Evolutionary conservation across 2,329 filamentous ascomycete genomes (phyloP), one percentile per base, ranked within the genome.

Genomic region (Colletotrichum liaoningense): DNA sequence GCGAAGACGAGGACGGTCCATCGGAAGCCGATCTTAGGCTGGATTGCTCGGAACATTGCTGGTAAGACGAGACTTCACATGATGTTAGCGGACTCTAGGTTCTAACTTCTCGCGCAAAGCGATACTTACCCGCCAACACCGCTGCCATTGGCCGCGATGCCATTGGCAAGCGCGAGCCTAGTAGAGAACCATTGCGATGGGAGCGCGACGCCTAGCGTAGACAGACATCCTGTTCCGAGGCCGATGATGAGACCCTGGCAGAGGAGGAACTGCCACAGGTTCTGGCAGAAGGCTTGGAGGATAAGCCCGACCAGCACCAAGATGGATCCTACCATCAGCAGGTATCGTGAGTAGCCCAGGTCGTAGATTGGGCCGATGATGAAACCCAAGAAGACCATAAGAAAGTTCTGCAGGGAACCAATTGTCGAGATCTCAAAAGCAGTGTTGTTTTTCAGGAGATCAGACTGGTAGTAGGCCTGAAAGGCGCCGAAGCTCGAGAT

Each of bases 401-500:
- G 77, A 52, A 85, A 86, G 0, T 81, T 81, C 69, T 88, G 87
- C 5, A 87, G 76, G 5, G 85, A 84, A 16, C 86, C 87, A 19
- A 89, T 85, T 80, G 80, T 86, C 5, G 85, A 82, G 12, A 87
- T 85, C 30, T 69, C 55, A 55, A 70, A 73, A 0, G 67, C 46
- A 0, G 66, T 66, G 55, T 64, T 69, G 38, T 16, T 9, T 46
- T 62, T 65, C 14, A 73, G 26, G 35, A 76, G 69, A 1, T 83
- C 81, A 52, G 79, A 83, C 62, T 76, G 74, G 74, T 90, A 90
- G 79, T 89, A 89, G 5, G 85, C 84, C 74, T 90, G 87, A 74
- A 88, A 90, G 5, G 87, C 84, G 6, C 88, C 88, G 70, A 88
- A 90, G 22, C 85, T 77, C 65, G 78, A 80, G n/a, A 80, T 74